phyloP scores from a whole-genome alignment of 768 basidiomycete genomes.

The Lactifluus subvellereus region DNA sequence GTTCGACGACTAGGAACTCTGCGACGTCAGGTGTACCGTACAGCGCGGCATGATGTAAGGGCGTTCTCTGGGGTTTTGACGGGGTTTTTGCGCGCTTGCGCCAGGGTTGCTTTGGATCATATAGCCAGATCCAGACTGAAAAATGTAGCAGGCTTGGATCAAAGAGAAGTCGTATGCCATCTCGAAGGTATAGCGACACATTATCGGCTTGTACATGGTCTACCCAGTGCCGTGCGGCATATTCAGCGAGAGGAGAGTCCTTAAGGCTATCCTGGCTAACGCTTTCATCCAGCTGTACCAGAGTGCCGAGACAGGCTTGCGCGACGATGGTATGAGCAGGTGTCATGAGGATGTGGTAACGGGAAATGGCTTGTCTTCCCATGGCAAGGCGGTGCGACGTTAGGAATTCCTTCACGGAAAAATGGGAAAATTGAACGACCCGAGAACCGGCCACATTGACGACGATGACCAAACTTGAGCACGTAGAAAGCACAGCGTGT shows the following conservation, averaged over 20 bases:
- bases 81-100: background rate
- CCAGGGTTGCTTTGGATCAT: background rate
- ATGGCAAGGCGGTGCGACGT: background rate
- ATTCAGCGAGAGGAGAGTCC: background rate
- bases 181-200: background rate
- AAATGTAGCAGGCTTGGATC: background rate
- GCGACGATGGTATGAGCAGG: background rate
- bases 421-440: slow-evolving; percentile 12
- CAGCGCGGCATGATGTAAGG: background rate
- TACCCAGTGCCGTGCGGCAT: slow-evolving; percentile 4
- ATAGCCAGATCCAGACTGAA: background rate
- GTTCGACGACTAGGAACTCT: background rate
- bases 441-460: background rate
- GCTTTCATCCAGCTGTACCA: background rate
- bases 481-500: background rate
- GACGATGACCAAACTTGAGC: slow-evolving; percentile 1
- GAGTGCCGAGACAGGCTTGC: background rate
- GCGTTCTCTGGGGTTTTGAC: background rate
- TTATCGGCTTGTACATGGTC: background rate
- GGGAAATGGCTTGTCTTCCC: background rate
- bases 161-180: background rate
- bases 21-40: background rate
- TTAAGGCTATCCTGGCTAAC: background rate
- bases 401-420: slow-evolving; percentile 13
- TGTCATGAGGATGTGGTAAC: background rate